Percentiles rank a stretch among this genome's conserved stretches.
Conservation (phyloP, 805 yeast genomes). For the Ogataea siamensis region DNA sequence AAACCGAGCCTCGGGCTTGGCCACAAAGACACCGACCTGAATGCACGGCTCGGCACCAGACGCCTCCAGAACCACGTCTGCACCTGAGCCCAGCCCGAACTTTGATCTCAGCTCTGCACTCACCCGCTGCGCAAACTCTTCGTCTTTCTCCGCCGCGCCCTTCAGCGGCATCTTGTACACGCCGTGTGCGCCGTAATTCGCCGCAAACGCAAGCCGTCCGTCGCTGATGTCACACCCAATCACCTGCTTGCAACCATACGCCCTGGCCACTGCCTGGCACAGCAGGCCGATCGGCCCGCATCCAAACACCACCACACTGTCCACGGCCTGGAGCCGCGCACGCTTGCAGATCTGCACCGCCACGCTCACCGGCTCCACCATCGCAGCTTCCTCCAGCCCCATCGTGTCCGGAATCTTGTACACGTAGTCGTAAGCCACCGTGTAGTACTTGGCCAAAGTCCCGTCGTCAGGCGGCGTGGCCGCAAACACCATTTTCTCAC, state of each 20-base stretch:
- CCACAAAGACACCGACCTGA: constrained; percentile 58
- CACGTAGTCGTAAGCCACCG: constrained; percentile 80
- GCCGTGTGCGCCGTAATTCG: constrained; percentile 59
- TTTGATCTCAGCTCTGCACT: constrained; percentile 34
- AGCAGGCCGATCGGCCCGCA: constrained; percentile 89
- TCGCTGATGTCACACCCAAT: constrained; percentile 70
- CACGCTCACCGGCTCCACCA: constrained; percentile 82
- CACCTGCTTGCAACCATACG: constrained; percentile 73
- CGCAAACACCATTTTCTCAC: constrained; percentile 87
- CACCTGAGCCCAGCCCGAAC: constrained; percentile 31
- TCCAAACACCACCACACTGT: constrained; percentile 71
- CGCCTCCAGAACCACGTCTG: constrained; percentile 67
- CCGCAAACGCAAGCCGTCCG: constrained; percentile 63
- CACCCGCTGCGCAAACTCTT: constrained; percentile 37
- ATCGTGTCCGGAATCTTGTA: constrained; percentile 77
- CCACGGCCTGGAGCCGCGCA: constrained; percentile 62
- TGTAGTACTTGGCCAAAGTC: constrained; percentile 69
- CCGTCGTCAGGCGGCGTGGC: constrained; percentile 89
- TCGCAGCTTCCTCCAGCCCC: constrained; percentile 79
- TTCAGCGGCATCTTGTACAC: constrained; percentile 45
- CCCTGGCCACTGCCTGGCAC: constrained; percentile 67
- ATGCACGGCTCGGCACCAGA: constrained; percentile 82
- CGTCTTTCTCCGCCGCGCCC: constrained; percentile 45
- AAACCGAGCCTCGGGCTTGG: constrained; percentile 65
- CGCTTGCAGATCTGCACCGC: constrained; percentile 78